These are phyloP conservation scores for Obba rivulosa DNA, from an alignment of 768 basidiomycete species.

Conservation along the genomic window DNA sequence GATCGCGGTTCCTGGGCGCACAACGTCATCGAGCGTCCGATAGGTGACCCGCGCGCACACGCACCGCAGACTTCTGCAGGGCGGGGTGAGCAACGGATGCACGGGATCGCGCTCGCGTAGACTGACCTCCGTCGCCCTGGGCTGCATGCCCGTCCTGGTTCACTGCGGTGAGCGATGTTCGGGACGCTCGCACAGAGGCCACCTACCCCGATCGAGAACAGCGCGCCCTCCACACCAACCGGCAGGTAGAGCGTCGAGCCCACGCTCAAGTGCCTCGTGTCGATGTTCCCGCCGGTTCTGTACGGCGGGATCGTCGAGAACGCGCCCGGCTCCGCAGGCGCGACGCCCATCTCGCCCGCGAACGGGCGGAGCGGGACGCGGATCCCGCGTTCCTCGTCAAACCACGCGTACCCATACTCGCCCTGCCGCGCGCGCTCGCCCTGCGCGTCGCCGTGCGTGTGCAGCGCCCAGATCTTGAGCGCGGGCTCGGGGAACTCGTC, in stretches of 20 bases:
- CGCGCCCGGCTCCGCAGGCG: constrained; percentile 41
- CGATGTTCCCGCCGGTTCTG: constrained; percentile 55
- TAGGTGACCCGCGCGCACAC: constrained; percentile 11
- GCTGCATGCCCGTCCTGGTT: constrained; percentile 59
- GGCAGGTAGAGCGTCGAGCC: constrained; percentile 57
- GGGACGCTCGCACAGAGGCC: not conserved
- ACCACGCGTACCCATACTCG: constrained; percentile 40
- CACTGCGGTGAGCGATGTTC: not conserved
- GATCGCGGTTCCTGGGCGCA: constrained; percentile 48
- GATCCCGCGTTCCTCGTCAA: constrained; percentile 43
- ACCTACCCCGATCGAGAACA: constrained; percentile 57
- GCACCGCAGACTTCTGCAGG: constrained; percentile 52
- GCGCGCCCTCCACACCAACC: constrained; percentile 51
- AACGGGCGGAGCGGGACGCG: constrained; percentile 51
- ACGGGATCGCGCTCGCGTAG: not conserved
- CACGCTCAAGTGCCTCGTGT: constrained; percentile 49
- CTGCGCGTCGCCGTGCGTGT: constrained; percentile 8
- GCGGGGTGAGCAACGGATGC: not conserved
- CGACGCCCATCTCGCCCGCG: constrained; percentile 63
- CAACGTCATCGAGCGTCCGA: not conserved
- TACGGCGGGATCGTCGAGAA: constrained; percentile 63
- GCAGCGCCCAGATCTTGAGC: constrained; percentile 51
- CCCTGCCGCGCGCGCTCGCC: not conserved
- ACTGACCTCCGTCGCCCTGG: constrained; percentile 60
- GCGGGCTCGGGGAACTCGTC: constrained; percentile 49